Percentiles rank a stretch among this genome's conserved stretches.
phyloP scores from a whole-genome alignment of 2,329 filamentous ascomycete species.

The Teratosphaeriaceae sp. region DNA sequence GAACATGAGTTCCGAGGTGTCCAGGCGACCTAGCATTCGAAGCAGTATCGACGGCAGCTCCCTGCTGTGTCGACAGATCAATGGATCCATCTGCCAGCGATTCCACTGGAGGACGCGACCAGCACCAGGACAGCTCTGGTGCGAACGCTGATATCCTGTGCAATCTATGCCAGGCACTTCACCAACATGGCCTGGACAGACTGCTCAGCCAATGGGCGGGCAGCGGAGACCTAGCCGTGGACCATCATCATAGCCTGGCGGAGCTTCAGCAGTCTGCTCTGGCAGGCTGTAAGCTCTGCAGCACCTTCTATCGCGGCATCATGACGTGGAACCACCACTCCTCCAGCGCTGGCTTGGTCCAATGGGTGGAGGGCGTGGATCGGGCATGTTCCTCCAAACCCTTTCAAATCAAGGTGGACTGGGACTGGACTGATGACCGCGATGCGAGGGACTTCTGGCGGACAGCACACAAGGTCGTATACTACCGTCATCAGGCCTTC shows the following conservation, averaged over 20 bases:
- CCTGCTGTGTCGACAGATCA: no score
- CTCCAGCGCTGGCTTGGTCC: background rate
- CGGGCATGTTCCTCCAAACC: background rate
- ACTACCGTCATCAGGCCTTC: background rate
- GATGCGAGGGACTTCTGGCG: background rate
- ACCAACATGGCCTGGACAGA: background rate
- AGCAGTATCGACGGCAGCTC: no score
- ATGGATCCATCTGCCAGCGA: no score
- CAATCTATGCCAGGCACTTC: no score
- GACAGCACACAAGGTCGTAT: background rate
- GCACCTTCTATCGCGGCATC: background rate
- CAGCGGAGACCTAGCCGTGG: background rate
- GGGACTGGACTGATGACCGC: background rate
- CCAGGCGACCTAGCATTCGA: no score
- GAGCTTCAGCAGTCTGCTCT: background rate
- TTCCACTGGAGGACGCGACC: no score
- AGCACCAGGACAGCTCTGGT: no score
- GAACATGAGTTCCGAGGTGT: no score
- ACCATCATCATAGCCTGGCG: background rate
- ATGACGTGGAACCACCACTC: background rate
- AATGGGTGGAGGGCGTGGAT: background rate
- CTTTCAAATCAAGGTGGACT: background rate
- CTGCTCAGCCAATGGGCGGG: background rate
- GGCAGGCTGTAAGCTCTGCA: background rate
- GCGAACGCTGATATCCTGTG: no score